Percentiles rank a stretch among this genome's conserved stretches.
Conservation (phyloP, 2,329 filamentous ascomycete genomes). For the Bretziella fagacearum region DNA sequence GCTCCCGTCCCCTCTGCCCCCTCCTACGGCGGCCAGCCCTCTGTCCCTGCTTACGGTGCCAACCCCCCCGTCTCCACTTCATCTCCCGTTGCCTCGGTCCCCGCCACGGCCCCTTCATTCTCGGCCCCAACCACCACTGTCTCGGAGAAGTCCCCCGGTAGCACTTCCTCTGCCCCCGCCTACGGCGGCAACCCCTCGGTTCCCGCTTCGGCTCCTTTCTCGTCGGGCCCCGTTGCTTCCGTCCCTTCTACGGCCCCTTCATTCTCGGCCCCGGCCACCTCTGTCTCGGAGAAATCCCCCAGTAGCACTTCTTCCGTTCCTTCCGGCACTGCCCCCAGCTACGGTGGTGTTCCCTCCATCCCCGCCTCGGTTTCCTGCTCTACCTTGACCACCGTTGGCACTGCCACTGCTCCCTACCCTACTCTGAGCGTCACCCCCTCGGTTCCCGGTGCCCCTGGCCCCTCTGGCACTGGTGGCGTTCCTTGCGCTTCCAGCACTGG, state of each 20-base stretch:
- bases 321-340: slow-evolving; percentile 2
- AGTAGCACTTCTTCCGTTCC: slow-evolving; percentile 1
- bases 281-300: neutral
- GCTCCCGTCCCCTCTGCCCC: neutral
- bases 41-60: neutral
- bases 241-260: neutral
- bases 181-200: neutral
- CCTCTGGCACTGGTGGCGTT: neutral
- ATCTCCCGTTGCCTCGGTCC: neutral
- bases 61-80: neutral
- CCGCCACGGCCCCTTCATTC: neutral
- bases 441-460: neutral
- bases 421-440: neutral
- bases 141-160: no score
- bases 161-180: neutral
- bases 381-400: neutral
- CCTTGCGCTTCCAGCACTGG: neutral
- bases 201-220: neutral
- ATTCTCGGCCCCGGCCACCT: neutral
- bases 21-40: no score
- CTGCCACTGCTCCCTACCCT: neutral
- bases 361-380: neutral
- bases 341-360: neutral
- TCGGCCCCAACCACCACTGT: neutral
- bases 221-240: neutral